Percentiles rank a stretch among this genome's conserved stretches.
Evolutionary conservation across 345 rosid genomes (phyloP).

Genomic region (Luvunga scandens): DNA sequence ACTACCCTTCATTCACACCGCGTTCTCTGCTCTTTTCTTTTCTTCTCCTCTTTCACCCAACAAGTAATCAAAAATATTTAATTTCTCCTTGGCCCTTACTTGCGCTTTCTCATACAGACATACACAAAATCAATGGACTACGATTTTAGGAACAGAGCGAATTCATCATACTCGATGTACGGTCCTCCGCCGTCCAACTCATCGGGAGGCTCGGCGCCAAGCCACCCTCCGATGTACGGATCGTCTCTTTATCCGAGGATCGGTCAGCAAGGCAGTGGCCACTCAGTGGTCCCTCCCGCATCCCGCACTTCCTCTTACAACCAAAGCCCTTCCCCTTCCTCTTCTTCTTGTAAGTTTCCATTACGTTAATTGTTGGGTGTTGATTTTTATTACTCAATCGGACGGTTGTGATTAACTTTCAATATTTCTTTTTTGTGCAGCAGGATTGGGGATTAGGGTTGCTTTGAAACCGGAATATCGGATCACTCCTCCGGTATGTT

Average conservation of each 20-base stretch:
- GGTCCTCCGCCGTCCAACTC: constrained; percentile 27
- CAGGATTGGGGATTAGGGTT: constrained; percentile 78
- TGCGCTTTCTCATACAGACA: neutral
- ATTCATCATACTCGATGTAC: constrained; percentile 46
- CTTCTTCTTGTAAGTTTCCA: constrained; percentile 48
- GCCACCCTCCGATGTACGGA: constrained; percentile 51
- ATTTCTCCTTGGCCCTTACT: no score
- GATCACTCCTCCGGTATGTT: constrained; percentile 75
- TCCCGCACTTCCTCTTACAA: constrained; percentile 44
- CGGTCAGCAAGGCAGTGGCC: constrained; percentile 42
- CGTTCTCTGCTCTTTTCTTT: neutral
- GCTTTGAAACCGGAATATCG: constrained; percentile 74
- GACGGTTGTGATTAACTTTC: neutral
- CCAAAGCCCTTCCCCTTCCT: constrained; percentile 34
- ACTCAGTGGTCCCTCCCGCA: constrained; percentile 34
- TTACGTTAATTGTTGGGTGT: neutral
- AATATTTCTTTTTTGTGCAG: constrained; percentile 31
- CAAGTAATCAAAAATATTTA: no score
- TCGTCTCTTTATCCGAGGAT: constrained; percentile 59
- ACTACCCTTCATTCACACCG: neutral
- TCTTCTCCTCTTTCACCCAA: neutral
- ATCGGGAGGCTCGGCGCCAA: constrained; percentile 30
- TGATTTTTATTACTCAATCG: neutral
- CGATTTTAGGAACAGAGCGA: constrained; percentile 51
- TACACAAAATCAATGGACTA: constrained; percentile 33